Evolutionary conservation across 2,329 filamentous ascomycete genomes (phyloP), one percentile per base, ranked within the genome.

Genomic region (Aschersonia sp.): DNA sequence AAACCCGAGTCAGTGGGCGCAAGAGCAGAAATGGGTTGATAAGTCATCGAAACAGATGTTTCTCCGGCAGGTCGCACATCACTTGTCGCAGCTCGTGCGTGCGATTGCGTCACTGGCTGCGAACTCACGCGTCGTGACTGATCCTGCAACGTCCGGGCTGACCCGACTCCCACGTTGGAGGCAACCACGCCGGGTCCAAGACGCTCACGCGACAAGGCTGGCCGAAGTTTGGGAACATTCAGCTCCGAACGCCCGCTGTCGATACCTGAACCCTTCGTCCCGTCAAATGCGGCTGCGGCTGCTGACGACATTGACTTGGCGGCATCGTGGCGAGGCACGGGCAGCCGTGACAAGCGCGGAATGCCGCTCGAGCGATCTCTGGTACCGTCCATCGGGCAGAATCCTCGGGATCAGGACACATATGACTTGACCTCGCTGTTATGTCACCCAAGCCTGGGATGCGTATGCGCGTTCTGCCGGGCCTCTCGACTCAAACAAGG

Each of bases 191-290:
- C 54, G 4, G 59, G 47, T 29, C 59, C 60, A 38, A 70, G 58
- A 51, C 62, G 67, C 50, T 65, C 64, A 47, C 66, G 61, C 3
- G 71, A 70, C 44, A 64, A 47, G n/a, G 65, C 57, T 30, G 64
- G 51, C 31, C 69, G 65, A 9, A 72, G 59, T 47, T 66, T 66
- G 12, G 68, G 65, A 44, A 63, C 65, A 50, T 63, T 63, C 43
- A 69, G 52, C 31, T 66, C 63, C 28, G 56, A 56, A 42, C 48
- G 53, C 5, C 52, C 48, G 5, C 54, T 47, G 28, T 40, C 43
- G 30, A 49, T 47, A 31, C 45, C 41, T 7, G 45, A 49, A n/a
- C 41, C n/a, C 43, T 32, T 45, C 5, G 47, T 5, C 3, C 31
- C 41, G n/a, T 47, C 28, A 10, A 40, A 35, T 12, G 47, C 38